Base-by-base conservation (phyloP, 1,139 yeast genomes). In the Zygosaccharomyces pseudobailii region DNA sequence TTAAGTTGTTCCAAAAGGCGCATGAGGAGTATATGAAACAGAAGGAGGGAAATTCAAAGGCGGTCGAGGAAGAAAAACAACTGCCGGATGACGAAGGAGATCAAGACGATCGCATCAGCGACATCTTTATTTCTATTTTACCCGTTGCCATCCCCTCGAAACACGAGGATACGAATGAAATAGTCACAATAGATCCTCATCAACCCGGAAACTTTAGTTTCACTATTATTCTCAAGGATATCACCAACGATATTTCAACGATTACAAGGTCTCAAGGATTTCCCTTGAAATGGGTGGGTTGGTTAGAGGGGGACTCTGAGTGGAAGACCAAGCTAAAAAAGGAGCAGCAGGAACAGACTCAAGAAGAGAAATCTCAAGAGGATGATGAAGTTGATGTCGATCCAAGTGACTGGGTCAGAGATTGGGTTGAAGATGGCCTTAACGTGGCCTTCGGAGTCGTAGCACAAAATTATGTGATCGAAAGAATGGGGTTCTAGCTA, bases 361-460 rank as follows among this genome's bases (percentile, higher is more conserved):
- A 48, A 17, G 28, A 43, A 22, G 42, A 40, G 7, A 36, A n/a
- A 6, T 62, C 56, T 3, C 63, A 55, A 4, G 67, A 58, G 21
- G 68, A 62, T 4, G 57, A 59, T 3, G 73, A 66, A 13, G 74
- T 67, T 8, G 78, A 72, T n/a, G 78, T 89, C 36, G 96, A 90
- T 65, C 97, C 97, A 9, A 75, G 88, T 45, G 96, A 87, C 55
- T 92, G 98, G 98, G 95, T 92, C n/a, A 76, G 79, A 45, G 92
- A 81, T 50, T 90, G 97, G 97, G 77, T 92, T 36, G 84, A 80
- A 59, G 87, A 86, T 56, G 95, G 96, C 0, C 72, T 92, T 47
- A 80, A 82, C 28, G 74, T 89, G 55, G 75, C 89, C 30, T 78
- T 90, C 53, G 97, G 96, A 7, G 84, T 87, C 1, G 71, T 87